Evolutionary conservation across 2,329 filamentous ascomycete species (phyloP).

Genomic region (Purpureocillium lavendulum): DNA sequence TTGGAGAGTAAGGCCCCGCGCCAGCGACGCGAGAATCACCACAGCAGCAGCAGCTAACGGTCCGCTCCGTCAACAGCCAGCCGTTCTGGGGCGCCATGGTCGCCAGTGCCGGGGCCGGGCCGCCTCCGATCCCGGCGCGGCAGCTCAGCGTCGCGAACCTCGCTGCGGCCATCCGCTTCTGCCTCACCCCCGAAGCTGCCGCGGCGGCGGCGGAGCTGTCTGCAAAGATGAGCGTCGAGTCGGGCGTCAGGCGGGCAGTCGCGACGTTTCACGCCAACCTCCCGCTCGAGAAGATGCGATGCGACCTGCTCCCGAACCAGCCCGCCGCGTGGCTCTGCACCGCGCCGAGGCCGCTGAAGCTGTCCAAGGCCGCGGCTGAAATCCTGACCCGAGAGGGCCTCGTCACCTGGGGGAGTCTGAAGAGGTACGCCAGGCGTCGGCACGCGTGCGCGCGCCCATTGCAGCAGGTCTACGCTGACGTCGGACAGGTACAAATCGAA

Average conservation of each 20-base stretch:
- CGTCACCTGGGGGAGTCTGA: too few relatives aligned
- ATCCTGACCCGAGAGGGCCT: too few relatives aligned
- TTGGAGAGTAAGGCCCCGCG: slow-evolving; percentile 33
- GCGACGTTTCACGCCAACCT: not conserved
- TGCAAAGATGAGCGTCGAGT: not conserved
- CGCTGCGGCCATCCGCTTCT: not conserved
- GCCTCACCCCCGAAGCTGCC: not conserved
- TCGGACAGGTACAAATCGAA: too few relatives aligned
- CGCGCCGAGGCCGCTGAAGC: too few relatives aligned
- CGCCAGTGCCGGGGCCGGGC: too few relatives aligned
- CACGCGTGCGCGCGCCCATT: too few relatives aligned
- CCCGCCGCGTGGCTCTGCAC: not conserved
- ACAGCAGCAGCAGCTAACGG: not conserved
- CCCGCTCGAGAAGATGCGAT: not conserved
- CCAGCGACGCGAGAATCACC: not conserved
- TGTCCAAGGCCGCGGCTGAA: too few relatives aligned
- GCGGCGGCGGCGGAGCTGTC: not conserved
- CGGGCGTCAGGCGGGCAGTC: too few relatives aligned
- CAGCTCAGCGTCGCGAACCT: not conserved
- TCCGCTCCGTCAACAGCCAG: not conserved
- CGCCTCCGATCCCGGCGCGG: not conserved
- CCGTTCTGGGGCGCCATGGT: not conserved
- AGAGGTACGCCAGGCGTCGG: too few relatives aligned
- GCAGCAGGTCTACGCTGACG: too few relatives aligned
- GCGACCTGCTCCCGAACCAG: not conserved